A percentile compares a stretch with the other conserved stretches of the same genome.
These are phyloP conservation scores for Paulownia fortunei DNA, from an alignment of 257 asterid species.

Conservation along the genomic window DNA sequence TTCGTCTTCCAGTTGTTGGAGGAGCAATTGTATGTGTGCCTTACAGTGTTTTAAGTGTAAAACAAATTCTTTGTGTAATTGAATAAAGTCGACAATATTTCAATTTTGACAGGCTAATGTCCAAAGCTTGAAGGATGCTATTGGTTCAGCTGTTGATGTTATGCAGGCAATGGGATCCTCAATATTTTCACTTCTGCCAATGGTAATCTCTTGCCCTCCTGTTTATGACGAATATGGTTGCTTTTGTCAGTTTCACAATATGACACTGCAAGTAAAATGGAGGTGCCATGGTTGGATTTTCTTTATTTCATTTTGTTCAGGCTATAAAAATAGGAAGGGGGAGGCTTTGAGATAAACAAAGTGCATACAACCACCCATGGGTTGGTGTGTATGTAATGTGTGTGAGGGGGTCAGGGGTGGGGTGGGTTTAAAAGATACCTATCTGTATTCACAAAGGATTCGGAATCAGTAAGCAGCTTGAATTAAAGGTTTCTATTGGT, in stretches of 20 bases:
- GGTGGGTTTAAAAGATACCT: too few relatives aligned
- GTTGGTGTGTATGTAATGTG: too few relatives aligned
- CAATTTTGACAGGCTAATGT: conserved; percentile 59
- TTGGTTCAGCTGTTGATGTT: conserved; percentile 76
- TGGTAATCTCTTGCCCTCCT: conserved; percentile 50
- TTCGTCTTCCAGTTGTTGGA: conserved; percentile 84
- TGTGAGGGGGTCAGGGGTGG: too few relatives aligned
- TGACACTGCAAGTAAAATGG: not conserved
- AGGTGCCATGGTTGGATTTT: not conserved
- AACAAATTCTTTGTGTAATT: not conserved
- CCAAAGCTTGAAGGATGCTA: conserved; percentile 80
- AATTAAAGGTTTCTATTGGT: too few relatives aligned
- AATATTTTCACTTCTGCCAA: conserved; percentile 53
- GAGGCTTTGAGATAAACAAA: too few relatives aligned
- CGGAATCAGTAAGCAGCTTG: too few relatives aligned
- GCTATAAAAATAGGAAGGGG: not conserved
- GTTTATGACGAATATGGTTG: not conserved
- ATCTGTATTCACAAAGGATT: too few relatives aligned
- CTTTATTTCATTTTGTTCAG: not conserved
- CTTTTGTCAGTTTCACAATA: not conserved
- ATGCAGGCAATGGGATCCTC: conserved; percentile 80
- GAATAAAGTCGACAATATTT: conserved; percentile 13
- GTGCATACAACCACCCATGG: too few relatives aligned
- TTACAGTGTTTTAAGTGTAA: not conserved
- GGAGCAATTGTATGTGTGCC: conserved; percentile 71